Base-by-base conservation (phyloP, 805 yeast species). In the Teunomyces kruisii region DNA sequence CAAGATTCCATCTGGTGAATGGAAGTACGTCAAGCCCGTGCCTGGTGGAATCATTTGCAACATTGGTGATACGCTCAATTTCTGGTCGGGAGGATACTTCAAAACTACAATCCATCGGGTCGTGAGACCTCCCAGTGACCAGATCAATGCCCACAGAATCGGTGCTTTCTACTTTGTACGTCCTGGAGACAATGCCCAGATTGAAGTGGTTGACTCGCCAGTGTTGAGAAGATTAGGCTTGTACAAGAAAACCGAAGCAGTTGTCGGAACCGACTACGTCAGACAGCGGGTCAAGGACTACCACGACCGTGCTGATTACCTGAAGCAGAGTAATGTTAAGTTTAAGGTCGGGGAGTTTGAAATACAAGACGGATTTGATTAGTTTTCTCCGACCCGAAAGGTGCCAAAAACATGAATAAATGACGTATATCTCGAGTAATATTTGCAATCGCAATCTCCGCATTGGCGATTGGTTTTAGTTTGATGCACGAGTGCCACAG, bases 131-230 rank as follows among this genome's bases (percentile, higher is more conserved):
- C 72, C 72, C 8, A 54, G 48, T 14, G 72, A 67, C 44, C 70
- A 67, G 45, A 40, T 57, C 8, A 32, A 48, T 42, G 54, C 58
- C 4, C 66, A 67, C 9, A 43, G 72, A 24, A 63, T 64, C 32
- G 72, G 72, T 1, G 52, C 65, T 6, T 64, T 67, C 46, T 67
- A 67, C 42, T 67, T 67, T 43, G 62, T 64, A 9, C 57, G 72
- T 17, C 70, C 70, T 3, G 64, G 66, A 19, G 65, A 63, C 32
- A 56, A 57, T 2, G 58, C 65, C 6, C 42, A 45, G 13, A 57
- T 65, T 29, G 57, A 61, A 37, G 48, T 65, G 13, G 68, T 64
- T 13, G 61, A 63, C 29, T 63, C 69, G 8, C 70, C 72, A 1
- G 42, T 64, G 13, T 56, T 67, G 39, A 56, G 56, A 38, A 50